A percentile compares a stretch with the other conserved stretches of the same genome.
phyloP scores from a whole-genome alignment of 2,329 filamentous ascomycete genomes.

The Cordyceps militaris region DNA sequence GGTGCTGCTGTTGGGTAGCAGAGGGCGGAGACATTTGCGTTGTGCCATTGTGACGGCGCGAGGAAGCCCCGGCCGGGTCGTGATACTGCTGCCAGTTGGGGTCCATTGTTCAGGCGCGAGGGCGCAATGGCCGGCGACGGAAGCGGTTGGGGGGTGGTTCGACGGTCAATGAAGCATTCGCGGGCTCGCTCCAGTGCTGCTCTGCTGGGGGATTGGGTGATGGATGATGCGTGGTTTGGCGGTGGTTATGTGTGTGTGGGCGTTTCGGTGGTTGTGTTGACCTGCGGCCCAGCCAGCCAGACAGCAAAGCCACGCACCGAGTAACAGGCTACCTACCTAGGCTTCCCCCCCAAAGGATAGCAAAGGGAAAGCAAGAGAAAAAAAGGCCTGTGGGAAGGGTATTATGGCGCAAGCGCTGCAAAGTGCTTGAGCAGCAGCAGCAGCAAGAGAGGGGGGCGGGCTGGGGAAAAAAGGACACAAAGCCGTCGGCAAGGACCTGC shows the following conservation, averaged over 20 bases:
- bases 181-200: not conserved
- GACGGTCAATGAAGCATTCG: constrained; percentile 9
- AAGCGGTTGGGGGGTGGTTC: not conserved
- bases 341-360: not conserved
- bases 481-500: constrained; percentile 10
- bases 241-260: constrained; percentile 15
- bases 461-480: not conserved
- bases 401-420: not conserved
- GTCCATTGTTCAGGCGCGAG: constrained; percentile 36
- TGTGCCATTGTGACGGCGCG: constrained; percentile 56
- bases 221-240: not conserved
- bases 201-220: not conserved
- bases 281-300: constrained; percentile 2
- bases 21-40: constrained; percentile 26
- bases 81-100: constrained; percentile 48
- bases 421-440: not conserved
- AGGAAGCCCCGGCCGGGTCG: constrained; percentile 51
- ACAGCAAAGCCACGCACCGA: constrained; percentile 10
- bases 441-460: not conserved
- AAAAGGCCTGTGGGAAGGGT: not conserved
- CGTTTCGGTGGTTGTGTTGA: constrained; percentile 18
- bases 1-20: constrained; percentile 17
- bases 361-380: not conserved
- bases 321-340: not conserved
- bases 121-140: constrained; percentile 8